Evolutionary conservation across 352 stramenopile genomes (phyloP), one percentile per base, ranked within the genome.

Genomic region (Pythium rhizo-oryzae): DNA sequence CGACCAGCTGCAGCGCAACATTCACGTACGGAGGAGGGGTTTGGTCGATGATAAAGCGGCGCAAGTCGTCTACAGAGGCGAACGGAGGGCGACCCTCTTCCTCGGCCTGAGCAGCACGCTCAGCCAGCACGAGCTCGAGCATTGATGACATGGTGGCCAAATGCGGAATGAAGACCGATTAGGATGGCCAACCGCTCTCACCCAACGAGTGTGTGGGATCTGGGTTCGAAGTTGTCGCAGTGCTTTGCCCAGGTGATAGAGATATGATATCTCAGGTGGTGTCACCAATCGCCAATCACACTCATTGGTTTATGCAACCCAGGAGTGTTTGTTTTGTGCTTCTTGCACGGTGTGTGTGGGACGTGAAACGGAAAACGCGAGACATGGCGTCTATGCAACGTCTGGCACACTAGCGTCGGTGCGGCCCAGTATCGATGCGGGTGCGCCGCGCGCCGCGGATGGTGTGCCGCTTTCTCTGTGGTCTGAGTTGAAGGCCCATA

Each of bases 121-220:
- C 55, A 23, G 55, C 55, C 4, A 62, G 55, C 11, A 62, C 55
- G 0, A 62, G 37, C 12, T 62, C 1, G 19, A 62, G 55, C 35
- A 50, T 51, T 51, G 55, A 62, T 33, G 55, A 62, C 55, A 62
- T 62, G 0, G 55, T 50, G 55, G 6, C 25, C 15, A 21, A 43
- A 24, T 58, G 51, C 9, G 4, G 15, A 58, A 35, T 58, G 51
- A 33, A 6, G 28, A 7, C 28, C 28, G 28, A 6, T 33, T 2
- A 33, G 28, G 2, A 7, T 2, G 28, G 2, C 28, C 28, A 33
- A 33, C 28, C 28, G n/a, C n/a, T n/a, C n/a, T n/a, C n/a, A n/a
- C n/a, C n/a, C n/a, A n/a, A n/a, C n/a, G n/a, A n/a, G n/a, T n/a
- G n/a, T n/a, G n/a, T n/a, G n/a, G n/a, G n/a, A n/a, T 33, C 28